Base-by-base conservation (phyloP, 108 stramenopile genomes). In the Cyclostephanos tholiformis region DNA sequence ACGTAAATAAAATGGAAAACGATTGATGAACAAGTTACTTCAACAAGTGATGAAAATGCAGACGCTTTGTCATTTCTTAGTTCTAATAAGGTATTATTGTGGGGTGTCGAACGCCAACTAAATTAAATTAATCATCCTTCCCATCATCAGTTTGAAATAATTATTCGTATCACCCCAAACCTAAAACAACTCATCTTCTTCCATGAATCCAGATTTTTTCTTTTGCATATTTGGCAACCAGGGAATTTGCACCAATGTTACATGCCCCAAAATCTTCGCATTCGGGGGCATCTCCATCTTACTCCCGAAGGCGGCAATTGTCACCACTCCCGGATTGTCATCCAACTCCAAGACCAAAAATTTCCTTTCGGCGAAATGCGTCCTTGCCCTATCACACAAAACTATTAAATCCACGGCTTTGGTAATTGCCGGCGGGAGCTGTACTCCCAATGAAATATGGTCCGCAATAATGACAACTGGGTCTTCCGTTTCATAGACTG, bases 221-320 rank as follows among this genome's bases (percentile, higher is more conserved):
- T 84, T 84, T 53, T 87, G 73, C 93, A 95, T 95, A 53, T 77
- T 72, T n/a, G 93, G 93, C 66, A 95, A 70, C 93, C 93, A 95
- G 35, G 93, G 91, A 57, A 95, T 79, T 69, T 95, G 93, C 16
- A 90, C 89, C 57, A 95, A 57, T n/a, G 71, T 76, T 6, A 92
- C 89, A 41, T 87, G 88, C 23, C 93, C 93, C 63, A 91, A 63
- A 78, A 95, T 95, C 36, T 83, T 86, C 11, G 83, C 50, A 38
- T 73, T 79, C 20, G 56, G 49, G 4, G 91, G 93, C 20, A 95
- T 62, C 27, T 92, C 88, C 17, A 25, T 62, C 69, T 82, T 88
- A 7, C 43, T 78, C 1, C 36, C 71, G 69, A 84, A 95, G 11
- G 91, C 93, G 25, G 76, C 87, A 78, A 95, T 95, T 14, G 20